Conservation (phyloP, 148 eudicot species). For the Spergularia bocconei region DNA sequence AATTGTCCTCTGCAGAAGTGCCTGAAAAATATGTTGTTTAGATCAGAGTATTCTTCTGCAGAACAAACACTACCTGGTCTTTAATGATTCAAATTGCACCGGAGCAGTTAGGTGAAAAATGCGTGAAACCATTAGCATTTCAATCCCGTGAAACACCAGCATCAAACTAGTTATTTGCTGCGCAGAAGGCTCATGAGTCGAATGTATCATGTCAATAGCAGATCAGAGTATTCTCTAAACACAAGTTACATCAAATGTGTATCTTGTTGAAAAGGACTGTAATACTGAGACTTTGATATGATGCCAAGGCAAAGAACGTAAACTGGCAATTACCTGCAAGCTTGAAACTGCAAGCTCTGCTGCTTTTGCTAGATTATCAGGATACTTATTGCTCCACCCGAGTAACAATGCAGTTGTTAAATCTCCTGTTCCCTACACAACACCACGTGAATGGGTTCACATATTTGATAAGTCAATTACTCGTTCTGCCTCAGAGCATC, state of each 20-base stretch:
- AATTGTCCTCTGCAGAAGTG: slow-evolving; percentile 65
- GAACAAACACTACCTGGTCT: neutral
- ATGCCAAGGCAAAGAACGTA: neutral
- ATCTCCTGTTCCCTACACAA: slow-evolving; percentile 92
- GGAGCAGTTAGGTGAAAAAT: neutral
- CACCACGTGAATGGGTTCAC: neutral
- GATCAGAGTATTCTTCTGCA: neutral
- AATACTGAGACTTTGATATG: neutral
- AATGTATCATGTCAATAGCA: neutral
- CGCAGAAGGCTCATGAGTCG: no score
- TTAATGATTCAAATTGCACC: neutral
- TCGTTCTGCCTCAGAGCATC: neutral
- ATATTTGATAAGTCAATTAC: neutral
- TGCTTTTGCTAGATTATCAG: slow-evolving; percentile 66
- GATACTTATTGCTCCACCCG: slow-evolving; percentile 98
- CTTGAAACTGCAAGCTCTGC: slow-evolving; percentile 90
- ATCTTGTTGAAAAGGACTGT: neutral
- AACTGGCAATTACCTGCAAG: slow-evolving; percentile 59
- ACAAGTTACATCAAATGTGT: neutral
- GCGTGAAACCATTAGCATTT: no score
- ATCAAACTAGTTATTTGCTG: no score
- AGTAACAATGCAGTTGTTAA: slow-evolving; percentile 82
- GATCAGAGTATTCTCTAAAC: neutral
- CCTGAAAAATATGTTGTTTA: slow-evolving; percentile 39
- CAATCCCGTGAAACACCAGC: no score